A percentile compares a stretch with the other conserved stretches of the same genome.
Evolutionary conservation across 345 rosid genomes (phyloP).

Genomic region (Carallia brachiata): DNA sequence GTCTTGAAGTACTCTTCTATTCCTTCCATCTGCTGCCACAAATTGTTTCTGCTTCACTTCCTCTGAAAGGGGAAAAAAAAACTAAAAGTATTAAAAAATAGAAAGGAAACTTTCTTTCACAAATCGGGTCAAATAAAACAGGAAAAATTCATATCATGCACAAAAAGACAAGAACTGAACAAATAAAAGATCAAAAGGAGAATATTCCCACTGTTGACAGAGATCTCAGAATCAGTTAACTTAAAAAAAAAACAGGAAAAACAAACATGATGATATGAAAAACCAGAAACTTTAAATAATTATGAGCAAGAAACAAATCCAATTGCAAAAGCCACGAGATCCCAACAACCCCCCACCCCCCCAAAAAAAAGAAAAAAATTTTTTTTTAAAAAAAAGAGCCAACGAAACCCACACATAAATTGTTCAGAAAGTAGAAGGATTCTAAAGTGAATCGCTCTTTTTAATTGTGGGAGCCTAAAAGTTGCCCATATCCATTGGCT

Average conservation of each 20-base stretch:
- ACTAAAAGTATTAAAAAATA: not conserved
- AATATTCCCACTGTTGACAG: not conserved
- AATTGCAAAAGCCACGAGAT: not conserved
- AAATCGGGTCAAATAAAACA: not conserved
- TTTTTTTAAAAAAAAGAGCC: not conserved
- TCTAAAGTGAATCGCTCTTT: no score
- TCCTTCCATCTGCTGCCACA: slow-evolving; percentile 43
- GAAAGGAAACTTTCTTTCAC: not conserved
- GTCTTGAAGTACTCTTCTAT: slow-evolving; percentile 65
- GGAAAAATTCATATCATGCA: not conserved
- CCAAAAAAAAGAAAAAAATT: no score
- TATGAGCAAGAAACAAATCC: no score
- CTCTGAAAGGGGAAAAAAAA: slow-evolving; percentile 20
- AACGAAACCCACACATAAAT: not conserved
- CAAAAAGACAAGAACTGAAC: not conserved
- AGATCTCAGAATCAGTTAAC: not conserved
- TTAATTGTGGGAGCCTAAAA: no score
- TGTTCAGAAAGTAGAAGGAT: not conserved
- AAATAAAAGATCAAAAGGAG: no score
- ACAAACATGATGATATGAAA: no score
- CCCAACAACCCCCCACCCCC: not conserved
- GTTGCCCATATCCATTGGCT: no score
- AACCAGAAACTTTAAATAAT: no score
- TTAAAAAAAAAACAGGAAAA: no score
- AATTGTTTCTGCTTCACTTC: slow-evolving; percentile 50